Evolutionary conservation across 495 filamentous ascomycete species (phyloP).

Genomic region (Aspergillus homomorphus): DNA sequence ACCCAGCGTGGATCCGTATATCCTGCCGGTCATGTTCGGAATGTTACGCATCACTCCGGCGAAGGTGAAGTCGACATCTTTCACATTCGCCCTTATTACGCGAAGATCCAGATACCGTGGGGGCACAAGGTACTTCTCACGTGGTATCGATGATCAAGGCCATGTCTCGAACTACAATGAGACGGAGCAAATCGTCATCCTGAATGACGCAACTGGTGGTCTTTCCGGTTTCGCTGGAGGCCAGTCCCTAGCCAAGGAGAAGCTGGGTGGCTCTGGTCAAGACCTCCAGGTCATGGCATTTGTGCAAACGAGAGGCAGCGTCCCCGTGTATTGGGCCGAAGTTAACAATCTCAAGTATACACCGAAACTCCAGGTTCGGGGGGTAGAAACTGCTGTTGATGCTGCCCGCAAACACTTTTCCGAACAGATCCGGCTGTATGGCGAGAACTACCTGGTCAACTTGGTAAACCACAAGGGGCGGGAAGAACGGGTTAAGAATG

Average conservation of each 20-base stretch:
- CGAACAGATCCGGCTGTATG: conserved; percentile 88
- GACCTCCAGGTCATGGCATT: conserved; percentile 90
- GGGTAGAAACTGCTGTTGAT: conserved; percentile 73
- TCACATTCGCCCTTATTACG: conserved; percentile 85
- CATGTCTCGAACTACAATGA: conserved; percentile 97
- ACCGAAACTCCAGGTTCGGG: conserved; percentile 81
- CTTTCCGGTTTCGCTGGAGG: conserved; percentile 79
- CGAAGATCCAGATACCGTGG: conserved; percentile 79
- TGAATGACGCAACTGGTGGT: conserved; percentile 74
- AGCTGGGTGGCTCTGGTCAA: conserved; percentile 52
- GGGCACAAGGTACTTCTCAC: conserved; percentile 90
- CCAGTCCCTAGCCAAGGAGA: conserved; percentile 68
- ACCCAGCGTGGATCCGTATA: conserved; percentile 82
- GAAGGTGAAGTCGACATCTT: conserved; percentile 70
- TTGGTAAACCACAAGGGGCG: conserved; percentile 93
- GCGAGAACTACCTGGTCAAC: conserved; percentile 95
- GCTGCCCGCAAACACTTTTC: conserved; percentile 83
- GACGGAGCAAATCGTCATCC: conserved; percentile 84
- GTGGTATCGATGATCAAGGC: conserved; percentile 89
- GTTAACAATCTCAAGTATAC: conserved; percentile 86
- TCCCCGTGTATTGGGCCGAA: conserved; percentile 94
- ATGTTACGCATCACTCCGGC: conserved; percentile 86
- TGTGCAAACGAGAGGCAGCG: conserved; percentile 91
- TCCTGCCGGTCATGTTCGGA: conserved; percentile 90
- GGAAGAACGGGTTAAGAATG: conserved; percentile 80